phyloP scores from a whole-genome alignment of 129 eudicot species.

The Saposhnikovia divaricata region DNA sequence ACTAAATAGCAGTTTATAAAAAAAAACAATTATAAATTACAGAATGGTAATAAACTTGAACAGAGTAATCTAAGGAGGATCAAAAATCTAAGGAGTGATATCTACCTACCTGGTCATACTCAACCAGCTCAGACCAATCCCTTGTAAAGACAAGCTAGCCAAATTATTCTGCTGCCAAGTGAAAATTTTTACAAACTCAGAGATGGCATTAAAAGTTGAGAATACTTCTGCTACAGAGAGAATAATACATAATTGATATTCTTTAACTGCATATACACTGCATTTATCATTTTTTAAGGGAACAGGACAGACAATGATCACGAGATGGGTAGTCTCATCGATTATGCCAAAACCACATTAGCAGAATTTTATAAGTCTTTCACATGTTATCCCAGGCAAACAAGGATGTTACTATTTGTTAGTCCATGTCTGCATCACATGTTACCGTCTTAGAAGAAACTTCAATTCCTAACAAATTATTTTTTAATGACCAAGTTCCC shows the following conservation, averaged over 20 bases:
- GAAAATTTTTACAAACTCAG: neutral
- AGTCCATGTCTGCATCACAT: too few species aligned
- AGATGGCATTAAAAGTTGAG: neutral
- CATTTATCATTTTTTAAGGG: neutral
- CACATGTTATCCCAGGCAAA: too few species aligned
- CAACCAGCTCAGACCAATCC: conserved; percentile 66
- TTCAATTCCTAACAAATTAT: too few species aligned
- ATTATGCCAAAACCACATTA: neutral
- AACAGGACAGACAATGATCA: neutral
- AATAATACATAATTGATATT: neutral
- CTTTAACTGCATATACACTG: neutral
- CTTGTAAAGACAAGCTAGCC: conserved; percentile 76
- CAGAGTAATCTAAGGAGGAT: neutral
- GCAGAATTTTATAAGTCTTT: neutral
- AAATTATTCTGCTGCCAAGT: conserved; percentile 64
- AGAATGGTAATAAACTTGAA: neutral
- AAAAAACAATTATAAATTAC: neutral
- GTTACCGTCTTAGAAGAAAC: too few species aligned
- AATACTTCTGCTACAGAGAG: neutral
- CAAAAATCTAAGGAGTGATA: conserved; percentile 6
- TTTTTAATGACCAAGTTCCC: too few species aligned
- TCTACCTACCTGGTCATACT: conserved; percentile 67
- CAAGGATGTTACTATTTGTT: too few species aligned
- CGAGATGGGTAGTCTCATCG: neutral
- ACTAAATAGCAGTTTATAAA: neutral